A percentile compares a stretch with the other conserved stretches of the same genome.
phyloP scores from a whole-genome alignment of 768 basidiomycete genomes.

The Suillus ampliporus region DNA sequence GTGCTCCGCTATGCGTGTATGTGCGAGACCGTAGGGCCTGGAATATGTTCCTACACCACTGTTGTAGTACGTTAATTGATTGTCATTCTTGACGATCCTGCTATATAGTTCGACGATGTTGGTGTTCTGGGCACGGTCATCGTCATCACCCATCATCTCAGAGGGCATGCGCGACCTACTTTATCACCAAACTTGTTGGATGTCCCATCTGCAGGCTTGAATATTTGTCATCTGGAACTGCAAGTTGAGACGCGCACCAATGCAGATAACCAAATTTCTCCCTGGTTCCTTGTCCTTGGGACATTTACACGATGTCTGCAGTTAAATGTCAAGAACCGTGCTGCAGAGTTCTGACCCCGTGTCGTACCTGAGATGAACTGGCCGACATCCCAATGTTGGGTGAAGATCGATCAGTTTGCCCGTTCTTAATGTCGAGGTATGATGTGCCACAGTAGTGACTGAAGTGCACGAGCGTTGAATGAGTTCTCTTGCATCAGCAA shows the following conservation, averaged over 20 bases:
- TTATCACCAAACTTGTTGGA: constrained; percentile 43
- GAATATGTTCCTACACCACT: constrained; percentile 47
- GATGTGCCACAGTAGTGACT: not conserved
- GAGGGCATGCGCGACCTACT: constrained; percentile 7
- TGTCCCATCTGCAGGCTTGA: constrained; percentile 30
- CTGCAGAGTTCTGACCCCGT: no score
- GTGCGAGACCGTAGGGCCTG: constrained; percentile 19
- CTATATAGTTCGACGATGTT: constrained; percentile 48
- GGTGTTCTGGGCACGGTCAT: constrained; percentile 40
- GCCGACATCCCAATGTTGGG: not conserved
- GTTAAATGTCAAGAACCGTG: no score
- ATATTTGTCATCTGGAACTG: not conserved
- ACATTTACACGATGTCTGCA: no score
- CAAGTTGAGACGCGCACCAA: not conserved
- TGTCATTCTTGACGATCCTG: constrained; percentile 38
- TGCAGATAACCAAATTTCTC: constrained; percentile 38
- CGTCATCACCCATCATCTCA: not conserved
- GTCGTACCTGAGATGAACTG: not conserved
- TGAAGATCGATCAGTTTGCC: not conserved
- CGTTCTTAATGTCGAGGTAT: not conserved
- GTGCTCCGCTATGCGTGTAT: constrained; percentile 23
- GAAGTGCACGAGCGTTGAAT: not conserved
- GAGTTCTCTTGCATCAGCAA: not conserved
- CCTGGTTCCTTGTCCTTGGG: not conserved
- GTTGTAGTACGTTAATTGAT: constrained; percentile 46